A percentile compares a stretch with the other conserved stretches of the same genome.
Evolutionary conservation across 331 rosid genomes (phyloP).

Genomic region (Erythrophleum ivorense): DNA sequence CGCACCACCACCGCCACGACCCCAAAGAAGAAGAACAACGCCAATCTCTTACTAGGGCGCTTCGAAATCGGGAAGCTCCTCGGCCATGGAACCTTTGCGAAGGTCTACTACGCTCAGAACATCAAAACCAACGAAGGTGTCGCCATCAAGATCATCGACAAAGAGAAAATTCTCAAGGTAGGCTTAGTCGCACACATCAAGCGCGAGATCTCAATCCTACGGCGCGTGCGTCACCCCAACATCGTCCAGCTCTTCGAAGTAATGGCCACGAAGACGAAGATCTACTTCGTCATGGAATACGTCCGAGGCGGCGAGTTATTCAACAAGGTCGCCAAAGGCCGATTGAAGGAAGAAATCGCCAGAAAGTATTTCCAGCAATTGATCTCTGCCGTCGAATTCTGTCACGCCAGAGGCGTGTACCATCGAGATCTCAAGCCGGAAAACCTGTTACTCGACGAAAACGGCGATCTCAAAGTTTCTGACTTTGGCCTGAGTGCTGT

Average conservation of each 20-base stretch:
- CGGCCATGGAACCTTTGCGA: conserved; percentile 69
- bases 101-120: conserved; percentile 61
- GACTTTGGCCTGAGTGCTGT: conserved; percentile 66
- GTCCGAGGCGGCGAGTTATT: conserved; percentile 64
- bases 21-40: conserved; percentile 27
- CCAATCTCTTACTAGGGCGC: conserved; percentile 44
- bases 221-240: conserved; percentile 64
- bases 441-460: conserved; percentile 52
- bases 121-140: conserved; percentile 53
- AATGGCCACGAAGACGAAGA: conserved; percentile 67
- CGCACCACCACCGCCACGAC: not conserved
- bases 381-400: conserved; percentile 57
- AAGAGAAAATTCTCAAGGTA: conserved; percentile 57
- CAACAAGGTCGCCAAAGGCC: conserved; percentile 60
- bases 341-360: conserved; percentile 51
- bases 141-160: conserved; percentile 62
- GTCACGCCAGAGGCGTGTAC: conserved; percentile 61
- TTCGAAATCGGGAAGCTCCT: conserved; percentile 63
- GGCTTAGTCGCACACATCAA: conserved; percentile 62
- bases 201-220: conserved; percentile 70
- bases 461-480: conserved; percentile 61
- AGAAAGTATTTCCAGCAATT: conserved; percentile 59
- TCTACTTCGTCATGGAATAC: conserved; percentile 65
- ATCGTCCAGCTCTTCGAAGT: conserved; percentile 63
- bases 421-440: conserved; percentile 66